Evolutionary conservation across 1,284 basidiomycete genomes (phyloP).

Genomic region (Pterula multifida): DNA sequence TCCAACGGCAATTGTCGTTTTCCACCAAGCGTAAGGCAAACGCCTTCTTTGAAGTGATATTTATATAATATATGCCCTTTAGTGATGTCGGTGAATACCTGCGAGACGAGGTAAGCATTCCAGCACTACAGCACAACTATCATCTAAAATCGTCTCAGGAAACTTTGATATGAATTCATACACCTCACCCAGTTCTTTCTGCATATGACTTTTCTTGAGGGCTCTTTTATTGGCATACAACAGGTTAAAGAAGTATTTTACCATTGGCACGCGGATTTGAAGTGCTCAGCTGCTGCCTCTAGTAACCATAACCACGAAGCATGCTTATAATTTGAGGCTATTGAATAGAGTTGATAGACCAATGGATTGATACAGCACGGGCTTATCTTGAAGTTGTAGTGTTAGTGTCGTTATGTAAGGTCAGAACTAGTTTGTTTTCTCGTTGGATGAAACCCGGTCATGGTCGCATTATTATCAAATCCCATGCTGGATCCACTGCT

Average conservation of each 20-base stretch:
- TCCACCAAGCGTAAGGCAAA: constrained; percentile 85
- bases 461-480: constrained; percentile 41
- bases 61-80: constrained; percentile 9
- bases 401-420: no score
- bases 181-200: constrained; percentile 9
- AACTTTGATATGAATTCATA: constrained; percentile 47
- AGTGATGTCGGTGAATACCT: constrained; percentile 95
- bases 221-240: constrained; percentile 7
- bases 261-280: constrained; percentile 21
- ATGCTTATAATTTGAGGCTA: neutral
- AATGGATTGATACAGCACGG: neutral
- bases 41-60: neutral
- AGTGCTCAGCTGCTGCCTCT: constrained; percentile 22
- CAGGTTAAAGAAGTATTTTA: constrained; percentile 7
- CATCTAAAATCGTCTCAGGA: constrained; percentile 33
- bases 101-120: constrained; percentile 70
- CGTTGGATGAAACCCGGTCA: constrained; percentile 28
- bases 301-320: neutral
- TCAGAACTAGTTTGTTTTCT: neutral
- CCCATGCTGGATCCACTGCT: constrained; percentile 40
- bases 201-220: constrained; percentile 11
- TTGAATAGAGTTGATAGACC: neutral
- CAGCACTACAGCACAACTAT: constrained; percentile 5
- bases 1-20: constrained; percentile 96
- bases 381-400: neutral